Percentiles rank a stretch among this genome's conserved stretches.
Evolutionary conservation across 306 rosid species (phyloP).

Genomic region (Arachis stenosperma): DNA sequence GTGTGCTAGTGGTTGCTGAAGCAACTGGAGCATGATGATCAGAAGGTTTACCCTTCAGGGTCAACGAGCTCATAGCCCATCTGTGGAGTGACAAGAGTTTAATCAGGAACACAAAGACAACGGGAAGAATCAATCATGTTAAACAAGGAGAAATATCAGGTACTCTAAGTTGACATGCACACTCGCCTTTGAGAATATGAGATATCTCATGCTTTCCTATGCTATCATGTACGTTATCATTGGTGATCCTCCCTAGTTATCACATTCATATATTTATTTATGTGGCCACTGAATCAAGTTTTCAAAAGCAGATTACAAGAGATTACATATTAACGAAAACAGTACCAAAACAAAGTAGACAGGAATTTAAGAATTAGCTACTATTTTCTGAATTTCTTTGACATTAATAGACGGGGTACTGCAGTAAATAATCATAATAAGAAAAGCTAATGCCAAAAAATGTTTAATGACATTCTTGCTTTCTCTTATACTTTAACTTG

Average conservation of each 20-base stretch:
- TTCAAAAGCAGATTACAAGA: constrained; percentile 1
- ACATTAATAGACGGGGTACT: not conserved
- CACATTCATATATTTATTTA: not conserved
- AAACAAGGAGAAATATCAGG: constrained; percentile 26
- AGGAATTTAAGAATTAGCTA: constrained; percentile 8
- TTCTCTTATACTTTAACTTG: constrained; percentile 23
- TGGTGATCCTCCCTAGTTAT: not conserved
- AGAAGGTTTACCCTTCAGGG: constrained; percentile 90
- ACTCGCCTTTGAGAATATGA: not conserved
- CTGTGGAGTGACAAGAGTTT: constrained; percentile 49
- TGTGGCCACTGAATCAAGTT: constrained; percentile 7
- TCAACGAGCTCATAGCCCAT: constrained; percentile 99
- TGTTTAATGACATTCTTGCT: not conserved
- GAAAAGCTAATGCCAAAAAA: constrained; percentile 16
- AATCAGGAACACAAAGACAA: constrained; percentile 19
- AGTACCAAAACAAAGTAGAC: not conserved
- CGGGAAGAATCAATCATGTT: not conserved
- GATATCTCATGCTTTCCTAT: not conserved
- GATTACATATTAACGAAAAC: not conserved
- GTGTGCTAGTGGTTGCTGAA: constrained; percentile 58
- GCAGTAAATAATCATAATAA: constrained; percentile 18
- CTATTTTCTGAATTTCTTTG: constrained; percentile 2
- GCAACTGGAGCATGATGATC: constrained; percentile 72
- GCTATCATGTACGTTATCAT: not conserved
- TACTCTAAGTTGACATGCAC: not conserved